A percentile compares a stretch with the other conserved stretches of the same genome.
phyloP scores from a whole-genome alignment of 1,284 basidiomycete genomes.

The Agaricales sp. region DNA sequence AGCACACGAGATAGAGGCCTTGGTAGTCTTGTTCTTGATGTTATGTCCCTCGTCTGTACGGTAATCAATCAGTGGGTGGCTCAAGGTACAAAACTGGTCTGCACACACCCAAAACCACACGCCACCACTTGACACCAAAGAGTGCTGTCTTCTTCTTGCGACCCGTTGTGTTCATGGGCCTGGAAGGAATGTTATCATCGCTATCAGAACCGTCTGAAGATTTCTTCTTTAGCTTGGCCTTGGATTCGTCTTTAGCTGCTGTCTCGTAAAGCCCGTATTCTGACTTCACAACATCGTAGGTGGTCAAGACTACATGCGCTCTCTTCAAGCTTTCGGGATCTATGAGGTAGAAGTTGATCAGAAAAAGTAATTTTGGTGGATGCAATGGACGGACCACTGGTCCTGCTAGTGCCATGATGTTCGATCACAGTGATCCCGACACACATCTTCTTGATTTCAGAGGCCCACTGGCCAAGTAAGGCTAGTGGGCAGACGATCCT shows the following conservation, averaged over 20 bases:
- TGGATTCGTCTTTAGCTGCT: background rate
- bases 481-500: conserved; percentile 80
- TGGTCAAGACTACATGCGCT: conserved; percentile 77
- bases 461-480: conserved; percentile 87
- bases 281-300: conserved; percentile 72
- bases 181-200: background rate
- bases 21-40: background rate
- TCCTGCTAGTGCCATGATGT: conserved; percentile 73
- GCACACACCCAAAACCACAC: background rate
- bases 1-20: background rate
- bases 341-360: conserved; percentile 18
- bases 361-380: background rate
- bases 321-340: conserved; percentile 50
- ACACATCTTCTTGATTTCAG: conserved; percentile 77
- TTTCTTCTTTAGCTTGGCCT: background rate
- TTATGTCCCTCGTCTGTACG: conserved; percentile 1
- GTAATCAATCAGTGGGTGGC: background rate
- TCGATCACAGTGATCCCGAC: conserved; percentile 60
- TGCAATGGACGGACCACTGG: conserved; percentile 40
- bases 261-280: conserved; percentile 37
- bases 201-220: background rate
- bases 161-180: background rate
- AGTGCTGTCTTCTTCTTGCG: background rate
- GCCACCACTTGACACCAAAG: conserved; percentile 1
- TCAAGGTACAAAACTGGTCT: too few relatives aligned